Base-by-base conservation (phyloP, 2,329 filamentous ascomycete species). In the Colletotrichum kahawae region DNA sequence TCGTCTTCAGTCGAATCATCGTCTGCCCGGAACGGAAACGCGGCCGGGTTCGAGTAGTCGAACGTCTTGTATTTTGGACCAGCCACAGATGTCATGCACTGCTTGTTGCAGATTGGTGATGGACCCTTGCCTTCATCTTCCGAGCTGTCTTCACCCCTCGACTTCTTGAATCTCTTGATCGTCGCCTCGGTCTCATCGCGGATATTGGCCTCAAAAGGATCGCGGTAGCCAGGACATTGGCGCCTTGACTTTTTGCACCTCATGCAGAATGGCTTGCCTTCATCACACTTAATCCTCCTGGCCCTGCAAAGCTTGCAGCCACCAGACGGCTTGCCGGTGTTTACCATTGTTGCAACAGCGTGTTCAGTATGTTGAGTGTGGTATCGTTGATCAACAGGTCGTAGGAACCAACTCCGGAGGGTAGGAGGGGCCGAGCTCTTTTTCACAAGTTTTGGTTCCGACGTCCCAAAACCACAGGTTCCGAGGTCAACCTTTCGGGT, bases 141-240 rank as follows among this genome's bases (percentile, higher is more conserved):
- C 7, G 76, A 76, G 27, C 34, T 59, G 33, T 74, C 74, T 33
- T 77, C 76, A 12, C 75, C 76, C 33, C 76, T 67, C 24, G 75
- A 66, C 54, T 72, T 77, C 29, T 74, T 74, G 36, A 77, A 77
- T 36, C 75, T 75, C 68, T 77, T 77, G 63, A 80, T 80, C 8
- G 78, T 78, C 16, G 78, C 77, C 34, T 79, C 70, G 5, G 79
- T 79, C 70, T 80, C 78, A 70, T 80, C 79, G 27, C 78, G 78
- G 7, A 80, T 76, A 18, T 79, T 79, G 75, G 79, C 76, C 54
- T 80, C 79, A 29, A 79, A 79, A 13, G 79, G 76, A 56, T 79
- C 76, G 38, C 76, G 76, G 48, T 80, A 80, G 24, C 79, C 79
- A 4, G 79, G 79, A n/a, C 79, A 80, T 24, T 78, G 74, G 14